Evolutionary conservation across 345 rosid species (phyloP).

Genomic region (Stellera chamaejasme): DNA sequence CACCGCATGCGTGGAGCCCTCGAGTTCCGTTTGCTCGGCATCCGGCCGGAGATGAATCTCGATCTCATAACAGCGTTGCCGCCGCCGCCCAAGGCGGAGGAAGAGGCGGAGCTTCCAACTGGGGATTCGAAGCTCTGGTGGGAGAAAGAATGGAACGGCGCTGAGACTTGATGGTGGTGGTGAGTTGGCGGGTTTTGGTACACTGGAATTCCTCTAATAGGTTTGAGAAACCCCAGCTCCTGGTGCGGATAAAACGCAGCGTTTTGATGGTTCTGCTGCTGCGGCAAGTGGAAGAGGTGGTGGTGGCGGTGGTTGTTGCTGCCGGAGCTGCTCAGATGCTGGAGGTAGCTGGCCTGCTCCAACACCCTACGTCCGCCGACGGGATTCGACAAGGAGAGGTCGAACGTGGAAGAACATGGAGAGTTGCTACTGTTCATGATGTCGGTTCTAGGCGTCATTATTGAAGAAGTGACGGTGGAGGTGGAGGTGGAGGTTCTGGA

Average conservation of each 20-base stretch:
- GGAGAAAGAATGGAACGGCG: slow-evolving; percentile 33
- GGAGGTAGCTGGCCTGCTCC: slow-evolving; percentile 31
- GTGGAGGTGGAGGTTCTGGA: slow-evolving; percentile 27
- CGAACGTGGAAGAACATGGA: slow-evolving; percentile 12
- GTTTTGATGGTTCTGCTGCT: slow-evolving; percentile 18
- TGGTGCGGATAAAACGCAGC: slow-evolving; percentile 32
- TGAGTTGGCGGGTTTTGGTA: slow-evolving; percentile 49
- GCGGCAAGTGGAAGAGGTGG: slow-evolving; percentile 22
- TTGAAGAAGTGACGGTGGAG: slow-evolving; percentile 13
- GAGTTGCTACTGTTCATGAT: slow-evolving; percentile 1
- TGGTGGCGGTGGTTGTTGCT: slow-evolving; percentile 20
- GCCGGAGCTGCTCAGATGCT: slow-evolving; percentile 20
- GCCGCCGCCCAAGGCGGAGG: slow-evolving; percentile 17
- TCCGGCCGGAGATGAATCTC: slow-evolving; percentile 43
- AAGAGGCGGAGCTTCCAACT: slow-evolving; percentile 29
- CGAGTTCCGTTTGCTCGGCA: slow-evolving; percentile 52
- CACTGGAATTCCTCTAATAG: slow-evolving; percentile 84
- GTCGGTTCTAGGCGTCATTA: slow-evolving; percentile 41
- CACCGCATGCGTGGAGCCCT: slow-evolving; percentile 92
- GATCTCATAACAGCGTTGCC: slow-evolving; percentile 44
- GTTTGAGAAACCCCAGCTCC: slow-evolving; percentile 68
- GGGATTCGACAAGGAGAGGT: slow-evolving; percentile 66
- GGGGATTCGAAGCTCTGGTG: slow-evolving; percentile 36
- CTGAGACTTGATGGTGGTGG: slow-evolving; percentile 6
- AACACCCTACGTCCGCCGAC: slow-evolving; percentile 14